These are phyloP conservation scores for Colletotrichum chlorophyti DNA, from an alignment of 2,329 filamentous ascomycete species.

Conservation along the genomic window DNA sequence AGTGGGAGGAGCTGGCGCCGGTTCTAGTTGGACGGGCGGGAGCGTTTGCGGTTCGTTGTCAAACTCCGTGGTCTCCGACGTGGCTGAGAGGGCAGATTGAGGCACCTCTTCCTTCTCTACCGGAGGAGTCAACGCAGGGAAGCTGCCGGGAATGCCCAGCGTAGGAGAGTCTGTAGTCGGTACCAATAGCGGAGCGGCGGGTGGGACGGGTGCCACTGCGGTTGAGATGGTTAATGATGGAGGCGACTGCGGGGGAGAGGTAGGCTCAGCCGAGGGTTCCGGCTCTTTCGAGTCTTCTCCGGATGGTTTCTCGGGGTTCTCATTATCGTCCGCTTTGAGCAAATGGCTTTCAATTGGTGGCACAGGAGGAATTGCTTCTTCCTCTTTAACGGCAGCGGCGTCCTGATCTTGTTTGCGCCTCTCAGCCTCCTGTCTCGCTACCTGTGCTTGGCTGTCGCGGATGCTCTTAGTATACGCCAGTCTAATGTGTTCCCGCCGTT, in stretches of 20 bases:
- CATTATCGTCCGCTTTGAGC: background rate
- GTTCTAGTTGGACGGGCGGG: conserved; percentile 46
- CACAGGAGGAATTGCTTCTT: conserved; percentile 20
- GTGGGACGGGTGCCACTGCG: conserved; percentile 6
- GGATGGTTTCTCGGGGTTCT: conserved; percentile 2
- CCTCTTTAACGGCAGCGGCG: conserved; percentile 49
- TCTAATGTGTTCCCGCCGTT: conserved; percentile 81
- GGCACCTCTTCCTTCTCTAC: conserved; percentile 56
- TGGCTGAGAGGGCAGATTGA: conserved; percentile 63
- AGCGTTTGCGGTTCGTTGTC: conserved; percentile 75
- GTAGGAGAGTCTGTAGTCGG: conserved; percentile 65
- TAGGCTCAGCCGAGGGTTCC: conserved; percentile 8
- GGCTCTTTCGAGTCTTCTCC: background rate
- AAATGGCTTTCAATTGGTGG: background rate
- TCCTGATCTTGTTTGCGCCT: conserved; percentile 59
- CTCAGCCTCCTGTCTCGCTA: conserved; percentile 60
- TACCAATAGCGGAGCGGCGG: conserved; percentile 17
- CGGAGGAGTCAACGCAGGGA: conserved; percentile 52
- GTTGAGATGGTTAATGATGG: conserved; percentile 14
- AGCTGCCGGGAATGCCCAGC: conserved; percentile 70
- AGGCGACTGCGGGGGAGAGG: conserved; percentile 2
- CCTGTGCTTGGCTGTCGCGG: conserved; percentile 71
- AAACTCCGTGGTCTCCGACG: conserved; percentile 72
- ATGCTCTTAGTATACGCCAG: conserved; percentile 87
- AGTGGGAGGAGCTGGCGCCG: conserved; percentile 24